Base-by-base conservation (phyloP, 306 rosid genomes). In the Quillaja saponaria region DNA sequence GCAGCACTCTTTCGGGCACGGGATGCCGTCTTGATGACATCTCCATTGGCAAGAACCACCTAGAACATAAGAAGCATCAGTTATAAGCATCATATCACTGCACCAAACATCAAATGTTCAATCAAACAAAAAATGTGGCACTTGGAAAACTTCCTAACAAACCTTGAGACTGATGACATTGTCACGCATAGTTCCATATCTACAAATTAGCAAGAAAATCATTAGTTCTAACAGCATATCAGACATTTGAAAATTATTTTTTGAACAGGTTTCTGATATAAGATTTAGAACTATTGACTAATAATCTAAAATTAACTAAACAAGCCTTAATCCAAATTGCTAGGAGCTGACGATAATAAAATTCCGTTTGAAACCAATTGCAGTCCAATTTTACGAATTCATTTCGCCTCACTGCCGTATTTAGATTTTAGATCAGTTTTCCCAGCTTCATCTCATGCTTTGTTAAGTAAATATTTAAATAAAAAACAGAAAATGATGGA, bases 161-260 rank as follows among this genome's bases (percentile, higher is more conserved):
- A 88, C 96, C 90, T 85, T 88, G 63, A 92, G 88, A 74, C 72
- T 81, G 76, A 88, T 84, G 81, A 86, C 98, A 66, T 92, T 92
- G 61, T 88, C 98, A 46, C 98, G 95, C 98, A 92, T 92, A 56
- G 98, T 92, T 71, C 98, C 96, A 57, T 88, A 92, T 88, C 98
- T 92, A 72, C 84, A 82, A 47, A 77, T 73, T 72, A 80, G 76
- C 58, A 83, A 55, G 34, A 80, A 28, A 68, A 68, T 81, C 52
- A 61, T 71, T 54, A 85, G 25, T 51, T 61, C 48, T 58, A 67
- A 61, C 17, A 75, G 38, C 13, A 80, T 63, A 63, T 18, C 34
- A 69, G 28, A 64, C 50, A 55, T 60, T 40, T 11, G 21, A 55
- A n/a, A 55, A 49, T 12, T 39, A 39, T 20, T 57, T 25, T 37